These are phyloP conservation scores for Penicillium sp. DNA, from an alignment of 2,329 filamentous ascomycete species.

Conservation along the genomic window DNA sequence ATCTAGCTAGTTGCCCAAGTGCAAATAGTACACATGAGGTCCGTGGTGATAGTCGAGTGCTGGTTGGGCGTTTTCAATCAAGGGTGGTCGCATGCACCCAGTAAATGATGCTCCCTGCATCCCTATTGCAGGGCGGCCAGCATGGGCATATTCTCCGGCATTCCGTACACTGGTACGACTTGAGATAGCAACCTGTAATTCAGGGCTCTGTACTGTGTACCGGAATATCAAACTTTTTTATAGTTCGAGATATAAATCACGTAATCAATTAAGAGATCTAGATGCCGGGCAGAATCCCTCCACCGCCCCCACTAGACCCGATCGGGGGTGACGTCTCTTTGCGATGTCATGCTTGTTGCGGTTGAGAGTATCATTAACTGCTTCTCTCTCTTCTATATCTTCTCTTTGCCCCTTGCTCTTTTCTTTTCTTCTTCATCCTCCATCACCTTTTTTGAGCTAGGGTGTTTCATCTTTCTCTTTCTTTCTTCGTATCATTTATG, in stretches of 20 bases:
- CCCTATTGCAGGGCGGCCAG: conserved; percentile 1
- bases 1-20: neutral
- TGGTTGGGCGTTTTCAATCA: conserved; percentile 13
- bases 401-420: conserved; percentile 19
- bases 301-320: conserved; percentile 25
- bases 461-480: neutral
- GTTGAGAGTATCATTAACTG: neutral
- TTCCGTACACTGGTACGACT: neutral
- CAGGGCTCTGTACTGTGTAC: neutral
- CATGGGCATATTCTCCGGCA: neutral
- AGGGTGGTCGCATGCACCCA: conserved; percentile 13
- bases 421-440: conserved; percentile 7
- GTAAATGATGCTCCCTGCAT: conserved; percentile 10
- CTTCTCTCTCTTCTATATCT: conserved; percentile 12
- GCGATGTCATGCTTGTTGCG: conserved; percentile 24
- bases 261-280: neutral
- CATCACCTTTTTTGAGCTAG: conserved; percentile 1
- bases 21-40: neutral
- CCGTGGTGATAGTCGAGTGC: neutral
- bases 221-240: no score
- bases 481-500: neutral
- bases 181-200: neutral
- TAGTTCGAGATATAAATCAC: neutral
- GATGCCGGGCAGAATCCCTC: conserved; percentile 18
- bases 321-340: conserved; percentile 24